phyloP scores from a whole-genome alignment of 306 rosid species.

The Casuarina glauca region DNA sequence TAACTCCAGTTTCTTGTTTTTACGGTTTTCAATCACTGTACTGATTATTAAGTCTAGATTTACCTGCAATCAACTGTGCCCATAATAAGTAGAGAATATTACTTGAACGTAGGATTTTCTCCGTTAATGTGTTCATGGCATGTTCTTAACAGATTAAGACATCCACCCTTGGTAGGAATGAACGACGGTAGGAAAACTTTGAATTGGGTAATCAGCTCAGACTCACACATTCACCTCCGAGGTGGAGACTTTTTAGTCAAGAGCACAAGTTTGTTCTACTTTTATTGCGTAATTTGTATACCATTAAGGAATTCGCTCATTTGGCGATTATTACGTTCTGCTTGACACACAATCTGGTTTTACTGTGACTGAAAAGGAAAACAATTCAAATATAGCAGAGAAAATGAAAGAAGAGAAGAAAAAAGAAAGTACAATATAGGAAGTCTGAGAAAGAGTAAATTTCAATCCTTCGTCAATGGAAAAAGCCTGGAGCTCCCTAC shows the following conservation, averaged over 20 bases:
- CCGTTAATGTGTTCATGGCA: not conserved
- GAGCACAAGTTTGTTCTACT: not conserved
- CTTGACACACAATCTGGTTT: not conserved
- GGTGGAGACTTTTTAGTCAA: not conserved
- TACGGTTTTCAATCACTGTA: not conserved
- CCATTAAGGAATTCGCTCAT: not conserved
- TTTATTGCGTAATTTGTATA: slow-evolving; percentile 7
- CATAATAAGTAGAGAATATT: not conserved
- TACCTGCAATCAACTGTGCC: not conserved
- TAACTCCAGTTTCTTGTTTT: not conserved
- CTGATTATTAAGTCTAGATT: not conserved
- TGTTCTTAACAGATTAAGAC: too few relatives aligned
- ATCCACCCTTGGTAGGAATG: not conserved
- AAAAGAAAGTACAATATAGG: not conserved
- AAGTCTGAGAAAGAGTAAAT: not conserved
- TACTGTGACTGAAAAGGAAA: not conserved
- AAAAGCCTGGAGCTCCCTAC: slow-evolving; percentile 13
- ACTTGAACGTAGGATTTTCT: not conserved
- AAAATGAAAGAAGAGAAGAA: not conserved
- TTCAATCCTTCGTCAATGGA: slow-evolving; percentile 10
- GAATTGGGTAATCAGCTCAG: not conserved
- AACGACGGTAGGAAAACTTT: not conserved
- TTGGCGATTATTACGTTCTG: slow-evolving; percentile 14
- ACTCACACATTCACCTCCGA: not conserved
- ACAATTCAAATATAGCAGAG: not conserved